These are phyloP conservation scores for Pezicula rhizophila DNA, from an alignment of 2,329 filamentous ascomycete genomes.

Conservation along the genomic window DNA sequence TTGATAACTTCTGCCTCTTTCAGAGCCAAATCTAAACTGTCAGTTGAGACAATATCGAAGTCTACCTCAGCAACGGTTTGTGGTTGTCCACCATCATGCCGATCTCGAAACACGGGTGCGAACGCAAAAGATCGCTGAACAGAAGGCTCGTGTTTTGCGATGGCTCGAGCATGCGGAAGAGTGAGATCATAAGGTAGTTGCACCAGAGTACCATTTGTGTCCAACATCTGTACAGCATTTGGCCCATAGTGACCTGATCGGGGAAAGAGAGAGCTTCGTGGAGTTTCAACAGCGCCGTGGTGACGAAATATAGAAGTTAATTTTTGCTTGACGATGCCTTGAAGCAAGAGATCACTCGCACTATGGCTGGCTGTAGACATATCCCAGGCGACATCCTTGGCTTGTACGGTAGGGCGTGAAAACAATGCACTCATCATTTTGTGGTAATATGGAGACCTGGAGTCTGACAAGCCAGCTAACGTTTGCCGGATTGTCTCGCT, in stretches of 20 bases:
- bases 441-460: conserved; percentile 79
- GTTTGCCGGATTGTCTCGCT: conserved; percentile 84
- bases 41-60: conserved; percentile 88
- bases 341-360: conserved; percentile 59
- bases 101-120: conserved; percentile 79
- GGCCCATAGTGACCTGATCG: conserved; percentile 69
- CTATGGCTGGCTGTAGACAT: conserved; percentile 53
- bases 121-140: conserved; percentile 79
- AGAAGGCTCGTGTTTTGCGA: conserved; percentile 66
- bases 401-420: conserved; percentile 61
- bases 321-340: conserved; percentile 67
- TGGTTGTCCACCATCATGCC: conserved; percentile 72
- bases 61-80: conserved; percentile 82
- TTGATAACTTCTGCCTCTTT: conserved; percentile 94
- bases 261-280: conserved; percentile 72
- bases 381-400: conserved; percentile 78
- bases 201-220: conserved; percentile 77
- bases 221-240: conserved; percentile 74
- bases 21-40: conserved; percentile 73
- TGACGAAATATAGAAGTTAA: conserved; percentile 75
- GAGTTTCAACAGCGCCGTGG: conserved; percentile 81
- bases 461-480: conserved; percentile 73
- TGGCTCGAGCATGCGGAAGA: conserved; percentile 75
- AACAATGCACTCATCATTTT: conserved; percentile 88
- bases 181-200: conserved; percentile 94